A percentile compares a stretch with the other conserved stretches of the same genome.
Evolutionary conservation across 192 early-diverging fungal species (phyloP).

Genomic region (Entomortierella chlamydospora): DNA sequence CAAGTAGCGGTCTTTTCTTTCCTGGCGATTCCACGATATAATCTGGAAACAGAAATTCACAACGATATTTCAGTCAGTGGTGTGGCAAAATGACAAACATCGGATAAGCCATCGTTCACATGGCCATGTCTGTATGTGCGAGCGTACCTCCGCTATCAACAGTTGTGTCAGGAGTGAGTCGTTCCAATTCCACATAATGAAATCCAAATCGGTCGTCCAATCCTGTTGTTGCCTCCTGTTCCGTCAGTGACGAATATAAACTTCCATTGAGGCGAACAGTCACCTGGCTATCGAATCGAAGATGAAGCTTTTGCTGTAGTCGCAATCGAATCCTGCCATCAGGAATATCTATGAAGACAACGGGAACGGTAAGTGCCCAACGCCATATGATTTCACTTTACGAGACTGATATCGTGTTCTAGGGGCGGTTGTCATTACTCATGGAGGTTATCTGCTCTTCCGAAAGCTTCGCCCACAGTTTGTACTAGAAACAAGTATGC

Average conservation of each 20-base stretch:
- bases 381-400: not conserved
- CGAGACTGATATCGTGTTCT: no score
- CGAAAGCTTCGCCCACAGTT: slow-evolving; percentile 12
- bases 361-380: not conserved
- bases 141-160: not conserved
- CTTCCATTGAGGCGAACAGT: not conserved
- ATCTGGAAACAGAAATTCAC: not conserved
- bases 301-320: slow-evolving; percentile 14
- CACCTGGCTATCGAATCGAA: slow-evolving; percentile 1
- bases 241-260: not conserved
- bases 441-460: slow-evolving; percentile 6
- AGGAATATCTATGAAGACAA: not conserved
- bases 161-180: not conserved
- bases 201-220: not conserved
- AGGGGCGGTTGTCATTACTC: no score
- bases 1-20: not conserved
- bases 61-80: not conserved
- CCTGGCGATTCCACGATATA: slow-evolving; percentile 16
- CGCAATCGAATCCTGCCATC: not conserved
- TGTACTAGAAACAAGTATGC: not conserved
- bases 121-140: not conserved
- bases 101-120: no score
- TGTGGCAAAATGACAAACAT: no score
- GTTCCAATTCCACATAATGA: slow-evolving; percentile 16
- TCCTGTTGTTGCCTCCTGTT: slow-evolving; percentile 1